These are phyloP conservation scores for Wickerhamomyces sp. DNA, from an alignment of 1,139 yeast genomes.

Conservation along the genomic window DNA sequence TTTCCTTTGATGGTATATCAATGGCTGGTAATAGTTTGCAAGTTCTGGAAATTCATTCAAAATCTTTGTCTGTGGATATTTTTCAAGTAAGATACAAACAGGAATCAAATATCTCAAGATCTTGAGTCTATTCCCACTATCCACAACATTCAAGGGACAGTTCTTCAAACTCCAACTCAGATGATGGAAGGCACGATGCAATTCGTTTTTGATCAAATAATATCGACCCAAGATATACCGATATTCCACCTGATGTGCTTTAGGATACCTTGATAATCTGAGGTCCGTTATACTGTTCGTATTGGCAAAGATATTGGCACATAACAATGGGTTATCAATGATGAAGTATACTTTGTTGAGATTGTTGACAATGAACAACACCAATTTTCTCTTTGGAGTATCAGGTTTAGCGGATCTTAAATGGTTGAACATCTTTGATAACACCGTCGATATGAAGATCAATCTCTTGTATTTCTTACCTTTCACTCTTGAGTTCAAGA, in stretches of 20 bases:
- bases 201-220: slow-evolving; percentile 55
- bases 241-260: slow-evolving; percentile 56
- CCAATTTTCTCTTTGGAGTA: slow-evolving; percentile 40
- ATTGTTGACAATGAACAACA: slow-evolving; percentile 50
- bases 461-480: slow-evolving; percentile 26
- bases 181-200: slow-evolving; percentile 51
- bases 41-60: slow-evolving; percentile 29
- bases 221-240: slow-evolving; percentile 65
- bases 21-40: slow-evolving; percentile 31
- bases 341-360: slow-evolving; percentile 61
- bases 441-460: slow-evolving; percentile 19
- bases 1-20: slow-evolving; percentile 30
- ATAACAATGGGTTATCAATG: slow-evolving; percentile 58
- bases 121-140: slow-evolving; percentile 24
- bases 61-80: slow-evolving; percentile 34
- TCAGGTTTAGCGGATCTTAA: slow-evolving; percentile 17
- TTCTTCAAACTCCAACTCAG: slow-evolving; percentile 56
- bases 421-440: slow-evolving; percentile 22
- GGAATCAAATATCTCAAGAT: slow-evolving; percentile 52
- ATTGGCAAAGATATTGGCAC: slow-evolving; percentile 73
- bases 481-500: slow-evolving; percentile 33
- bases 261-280: slow-evolving; percentile 38
- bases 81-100: slow-evolving; percentile 47
- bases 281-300: slow-evolving; percentile 37
- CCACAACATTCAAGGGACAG: slow-evolving; percentile 36